Percentiles rank a stretch among this genome's conserved stretches.
Conservation (phyloP, 495 filamentous ascomycete species). For the Penicillium nucicola region DNA sequence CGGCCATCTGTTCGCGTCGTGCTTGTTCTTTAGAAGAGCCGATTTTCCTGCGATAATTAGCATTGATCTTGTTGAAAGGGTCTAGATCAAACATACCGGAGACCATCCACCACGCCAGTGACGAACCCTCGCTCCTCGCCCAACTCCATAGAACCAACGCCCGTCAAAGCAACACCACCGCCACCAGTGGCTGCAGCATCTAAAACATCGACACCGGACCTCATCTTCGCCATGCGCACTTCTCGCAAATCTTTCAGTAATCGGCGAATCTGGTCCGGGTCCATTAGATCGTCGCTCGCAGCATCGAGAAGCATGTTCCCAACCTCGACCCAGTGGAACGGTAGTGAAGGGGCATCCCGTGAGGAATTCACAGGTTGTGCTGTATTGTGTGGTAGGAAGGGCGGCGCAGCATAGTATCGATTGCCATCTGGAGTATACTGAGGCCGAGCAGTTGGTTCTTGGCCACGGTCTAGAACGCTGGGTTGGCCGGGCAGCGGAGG, state of each 20-base stretch:
- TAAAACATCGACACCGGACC: conserved; percentile 65
- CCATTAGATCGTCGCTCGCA: conserved; percentile 80
- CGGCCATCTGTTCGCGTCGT: conserved; percentile 44
- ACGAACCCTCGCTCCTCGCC: conserved; percentile 84
- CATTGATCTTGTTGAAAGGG: background rate
- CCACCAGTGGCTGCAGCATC: conserved; percentile 59
- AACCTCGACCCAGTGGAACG: conserved; percentile 92
- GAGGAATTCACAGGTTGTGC: conserved; percentile 23
- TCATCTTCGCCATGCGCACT: conserved; percentile 84
- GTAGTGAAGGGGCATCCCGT: conserved; percentile 56
- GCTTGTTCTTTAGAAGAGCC: conserved; percentile 48
- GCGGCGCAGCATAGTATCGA: conserved; percentile 39
- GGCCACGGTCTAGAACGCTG: conserved; percentile 28
- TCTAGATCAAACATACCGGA: conserved; percentile 49
- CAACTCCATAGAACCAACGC: conserved; percentile 88
- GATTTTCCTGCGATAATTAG: conserved; percentile 33
- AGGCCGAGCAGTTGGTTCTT: conserved; percentile 27
- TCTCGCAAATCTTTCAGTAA: conserved; percentile 81
- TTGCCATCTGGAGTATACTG: conserved; percentile 41
- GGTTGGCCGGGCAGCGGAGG: conserved; percentile 57
- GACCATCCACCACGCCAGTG: conserved; percentile 77
- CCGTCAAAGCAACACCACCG: conserved; percentile 71
- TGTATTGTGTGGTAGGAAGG: conserved; percentile 43
- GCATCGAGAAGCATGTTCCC: conserved; percentile 79
- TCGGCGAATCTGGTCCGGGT: conserved; percentile 68